A percentile compares a stretch with the other conserved stretches of the same genome.
These are phyloP conservation scores for Guillardia theta DNA, from an alignment of 78 protist species.

Conservation along the genomic window DNA sequence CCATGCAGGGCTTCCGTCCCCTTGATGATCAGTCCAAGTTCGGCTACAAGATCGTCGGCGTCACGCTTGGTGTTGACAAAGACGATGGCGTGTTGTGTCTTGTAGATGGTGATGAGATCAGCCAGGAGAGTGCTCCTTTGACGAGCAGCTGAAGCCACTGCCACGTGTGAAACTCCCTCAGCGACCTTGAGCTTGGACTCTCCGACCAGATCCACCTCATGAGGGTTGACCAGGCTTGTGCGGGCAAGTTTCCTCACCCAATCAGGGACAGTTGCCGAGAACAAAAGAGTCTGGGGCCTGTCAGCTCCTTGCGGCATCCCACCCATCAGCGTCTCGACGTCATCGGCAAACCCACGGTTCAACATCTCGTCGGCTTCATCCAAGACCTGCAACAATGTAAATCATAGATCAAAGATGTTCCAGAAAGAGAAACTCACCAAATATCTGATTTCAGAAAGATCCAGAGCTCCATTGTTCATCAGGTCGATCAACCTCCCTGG, in stretches of 20 bases:
- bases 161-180: neutral
- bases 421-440: neutral
- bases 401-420: neutral
- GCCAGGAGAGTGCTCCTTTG: neutral
- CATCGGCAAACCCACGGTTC: slow-evolving; percentile 33
- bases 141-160: neutral
- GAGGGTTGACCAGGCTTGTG: neutral
- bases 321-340: neutral
- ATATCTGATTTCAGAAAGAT: neutral
- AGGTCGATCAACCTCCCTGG: slow-evolving; percentile 67
- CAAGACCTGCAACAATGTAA: neutral
- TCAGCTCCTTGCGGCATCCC: neutral
- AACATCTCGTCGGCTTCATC: slow-evolving; percentile 73
- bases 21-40: neutral
- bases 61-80: slow-evolving; percentile 60
- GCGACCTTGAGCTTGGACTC: slow-evolving; percentile 15
- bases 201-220: neutral
- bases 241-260: slow-evolving; percentile 22
- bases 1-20: slow-evolving; percentile 40
- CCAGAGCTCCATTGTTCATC: neutral
- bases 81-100: slow-evolving; percentile 48
- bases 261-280: slow-evolving; percentile 76
- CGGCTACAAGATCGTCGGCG: slow-evolving; percentile 53
- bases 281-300: slow-evolving; percentile 61
- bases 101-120: slow-evolving; percentile 12